Base-by-base conservation (phyloP, 140 eudicot species). In the Bidens hawaiensis region DNA sequence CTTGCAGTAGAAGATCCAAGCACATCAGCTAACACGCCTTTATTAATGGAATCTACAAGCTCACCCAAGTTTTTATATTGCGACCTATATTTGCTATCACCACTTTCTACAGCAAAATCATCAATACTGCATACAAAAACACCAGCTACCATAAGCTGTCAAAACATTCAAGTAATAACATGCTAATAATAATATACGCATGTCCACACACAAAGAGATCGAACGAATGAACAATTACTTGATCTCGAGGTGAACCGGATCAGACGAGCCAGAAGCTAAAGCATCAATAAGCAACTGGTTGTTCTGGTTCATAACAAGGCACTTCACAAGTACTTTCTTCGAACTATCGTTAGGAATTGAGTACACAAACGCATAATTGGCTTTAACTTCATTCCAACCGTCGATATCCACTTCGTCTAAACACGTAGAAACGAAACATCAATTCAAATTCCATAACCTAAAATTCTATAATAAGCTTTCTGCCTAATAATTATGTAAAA, bases 401-500 rank as follows among this genome's bases (percentile, higher is more conserved):
- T 87, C 96, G 16, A 91, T 64, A 0, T 83, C 89, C 3, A 81
- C 96, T 64, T 91, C 99, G 52, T 87, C 96, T 86, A 73, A 22
- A 25, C 68, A 56, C 42, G 65, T 7, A 23, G 3, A 74, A 60
- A 40, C 59, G 22, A 17, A 19, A 24, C 40, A 22, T 58, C 17
- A 43, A 28, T n/a, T 41, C 46, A 13, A 50, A 70, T 18, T 51
- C 22, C 38, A 25, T n/a, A 59, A 15, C 28, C 42, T 15, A n/a
- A 17, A 28, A 42, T 25, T 43, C 11, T 26, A 25, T 17, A 23
- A 28, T 2, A 60, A 50, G 24, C 26, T 0, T 36, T 24, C 47
- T 36, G 53, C 59, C 45, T 50, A 61, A n/a, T n/a, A n/a, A n/a
- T n/a, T n/a, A n/a, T n/a, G n/a, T n/a, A n/a, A n/a, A n/a, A n/a